phyloP scores from a whole-genome alignment of 2,329 filamentous ascomycete genomes.

The Diaporthe amygdali region DNA sequence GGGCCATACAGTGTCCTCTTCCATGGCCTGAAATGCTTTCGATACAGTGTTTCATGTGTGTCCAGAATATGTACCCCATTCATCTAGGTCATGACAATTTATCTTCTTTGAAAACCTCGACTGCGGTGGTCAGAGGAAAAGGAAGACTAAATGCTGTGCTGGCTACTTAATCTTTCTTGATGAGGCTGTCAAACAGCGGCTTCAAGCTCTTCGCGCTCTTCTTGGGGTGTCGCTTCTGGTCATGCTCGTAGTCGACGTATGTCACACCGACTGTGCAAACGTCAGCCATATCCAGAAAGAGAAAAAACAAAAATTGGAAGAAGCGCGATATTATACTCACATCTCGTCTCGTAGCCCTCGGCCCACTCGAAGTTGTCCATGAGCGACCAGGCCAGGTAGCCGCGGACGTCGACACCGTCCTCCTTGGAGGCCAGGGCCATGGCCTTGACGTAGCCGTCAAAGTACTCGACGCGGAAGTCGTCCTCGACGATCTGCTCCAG shows the following conservation, averaged over 20 bases:
- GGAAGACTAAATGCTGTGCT: not conserved
- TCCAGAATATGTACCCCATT: not conserved
- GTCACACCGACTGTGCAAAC: conserved; percentile 67
- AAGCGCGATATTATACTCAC: not conserved
- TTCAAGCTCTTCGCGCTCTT: conserved; percentile 79
- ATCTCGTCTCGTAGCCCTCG: conserved; percentile 84
- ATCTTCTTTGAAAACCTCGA: not conserved
- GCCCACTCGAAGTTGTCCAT: conserved; percentile 94
- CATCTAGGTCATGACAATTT: not conserved
- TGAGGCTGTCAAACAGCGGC: conserved; percentile 72
- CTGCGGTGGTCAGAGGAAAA: not conserved
- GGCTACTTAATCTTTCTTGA: conserved; percentile 59
- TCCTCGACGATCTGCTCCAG: conserved; percentile 77
- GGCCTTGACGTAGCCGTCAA: conserved; percentile 76
- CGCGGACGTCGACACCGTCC: conserved; percentile 79
- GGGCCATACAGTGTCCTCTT: not conserved
- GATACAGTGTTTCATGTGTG: not conserved
- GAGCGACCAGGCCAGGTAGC: conserved; percentile 86
- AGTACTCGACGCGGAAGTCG: conserved; percentile 82
- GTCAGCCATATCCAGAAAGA: not conserved
- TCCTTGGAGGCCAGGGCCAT: conserved; percentile 73
- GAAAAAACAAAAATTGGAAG: not conserved
- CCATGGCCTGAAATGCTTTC: not conserved
- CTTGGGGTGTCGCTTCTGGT: conserved; percentile 82
- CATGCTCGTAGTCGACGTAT: conserved; percentile 81